Percentiles rank a stretch among this genome's conserved stretches.
Evolutionary conservation across 805 yeast genomes (phyloP).

Genomic region (Barnettozyma vustinii): DNA sequence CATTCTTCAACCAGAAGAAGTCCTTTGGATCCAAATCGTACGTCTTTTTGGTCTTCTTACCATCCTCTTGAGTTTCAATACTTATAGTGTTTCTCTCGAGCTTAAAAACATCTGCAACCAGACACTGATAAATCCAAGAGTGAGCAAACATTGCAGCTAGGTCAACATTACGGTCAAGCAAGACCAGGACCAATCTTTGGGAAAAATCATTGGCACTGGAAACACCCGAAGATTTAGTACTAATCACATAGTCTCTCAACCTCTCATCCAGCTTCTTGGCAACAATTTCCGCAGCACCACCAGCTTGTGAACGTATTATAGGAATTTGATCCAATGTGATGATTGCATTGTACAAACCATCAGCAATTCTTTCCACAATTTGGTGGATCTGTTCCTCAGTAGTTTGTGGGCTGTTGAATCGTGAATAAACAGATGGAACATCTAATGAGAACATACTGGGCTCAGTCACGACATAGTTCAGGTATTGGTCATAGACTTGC

Average conservation of each 20-base stretch:
- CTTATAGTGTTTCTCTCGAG: conserved; percentile 79
- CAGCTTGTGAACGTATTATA: conserved; percentile 81
- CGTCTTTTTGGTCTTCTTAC: conserved; percentile 41
- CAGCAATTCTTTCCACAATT: conserved; percentile 65
- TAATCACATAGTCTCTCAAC: conserved; percentile 80
- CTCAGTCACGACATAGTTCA: conserved; percentile 89
- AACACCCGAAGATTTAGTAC: conserved; percentile 35
- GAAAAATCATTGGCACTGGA: conserved; percentile 23
- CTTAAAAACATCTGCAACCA: conserved; percentile 88
- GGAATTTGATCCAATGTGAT: conserved; percentile 80
- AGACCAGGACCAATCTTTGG: conserved; percentile 70
- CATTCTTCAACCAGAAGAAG: conserved; percentile 83
- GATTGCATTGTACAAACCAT: conserved; percentile 74
- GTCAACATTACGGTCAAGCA: conserved; percentile 86
- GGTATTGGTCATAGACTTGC: conserved; percentile 91
- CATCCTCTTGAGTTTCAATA: conserved; percentile 38
- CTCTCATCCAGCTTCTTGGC: conserved; percentile 82
- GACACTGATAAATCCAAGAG: conserved; percentile 96
- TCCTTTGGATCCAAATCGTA: conserved; percentile 92
- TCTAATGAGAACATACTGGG: conserved; percentile 85
- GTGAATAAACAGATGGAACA: conserved; percentile 55
- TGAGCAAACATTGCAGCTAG: conserved; percentile 92
- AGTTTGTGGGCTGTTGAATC: conserved; percentile 64
- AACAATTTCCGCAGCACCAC: conserved; percentile 93
- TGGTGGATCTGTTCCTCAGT: conserved; percentile 68